Conservation (phyloP, 2,329 filamentous ascomycete genomes). For the Cadophora gregata region DNA sequence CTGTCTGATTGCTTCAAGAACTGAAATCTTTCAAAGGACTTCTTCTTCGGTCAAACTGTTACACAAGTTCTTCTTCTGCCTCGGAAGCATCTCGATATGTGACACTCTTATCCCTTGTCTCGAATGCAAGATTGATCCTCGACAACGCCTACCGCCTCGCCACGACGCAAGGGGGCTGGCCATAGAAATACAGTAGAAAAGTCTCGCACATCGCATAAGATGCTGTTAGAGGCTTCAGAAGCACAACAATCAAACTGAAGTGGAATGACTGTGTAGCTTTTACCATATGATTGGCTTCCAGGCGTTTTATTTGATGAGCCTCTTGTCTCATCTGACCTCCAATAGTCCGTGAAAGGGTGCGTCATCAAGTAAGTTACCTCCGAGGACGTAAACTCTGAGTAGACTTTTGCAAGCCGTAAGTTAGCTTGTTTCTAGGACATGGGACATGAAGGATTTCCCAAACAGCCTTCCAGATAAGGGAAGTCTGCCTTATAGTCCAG, state of each 20-base stretch:
- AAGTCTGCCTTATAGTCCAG: not conserved
- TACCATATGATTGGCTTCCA: conserved; percentile 25
- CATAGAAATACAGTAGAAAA: conserved; percentile 18
- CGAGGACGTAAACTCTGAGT: not conserved
- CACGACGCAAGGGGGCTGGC: conserved; percentile 38
- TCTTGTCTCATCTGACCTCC: conserved; percentile 29
- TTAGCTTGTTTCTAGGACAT: not conserved
- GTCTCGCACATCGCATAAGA: conserved; percentile 32
- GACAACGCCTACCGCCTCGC: conserved; percentile 32
- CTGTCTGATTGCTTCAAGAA: conserved; percentile 17
- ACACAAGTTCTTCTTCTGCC: conserved; percentile 14
- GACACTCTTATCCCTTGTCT: conserved; percentile 34
- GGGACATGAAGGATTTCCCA: not conserved
- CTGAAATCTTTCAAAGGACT: conserved; percentile 19
- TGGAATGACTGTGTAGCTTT: conserved; percentile 16
- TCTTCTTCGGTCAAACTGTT: conserved; percentile 23
- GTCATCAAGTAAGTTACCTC: conserved; percentile 24
- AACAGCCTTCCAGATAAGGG: not conserved
- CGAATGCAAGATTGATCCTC: conserved; percentile 23
- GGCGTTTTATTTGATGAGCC: conserved; percentile 19
- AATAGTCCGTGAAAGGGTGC: not conserved
- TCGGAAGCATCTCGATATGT: conserved; percentile 29
- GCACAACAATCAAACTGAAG: not conserved
- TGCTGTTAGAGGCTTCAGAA: conserved; percentile 28
- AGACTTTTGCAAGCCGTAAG: not conserved